Evolutionary conservation across 2,329 filamentous ascomycete genomes (phyloP), one percentile per base, ranked within the genome.

Genomic region (Claviceps lovelessii): DNA sequence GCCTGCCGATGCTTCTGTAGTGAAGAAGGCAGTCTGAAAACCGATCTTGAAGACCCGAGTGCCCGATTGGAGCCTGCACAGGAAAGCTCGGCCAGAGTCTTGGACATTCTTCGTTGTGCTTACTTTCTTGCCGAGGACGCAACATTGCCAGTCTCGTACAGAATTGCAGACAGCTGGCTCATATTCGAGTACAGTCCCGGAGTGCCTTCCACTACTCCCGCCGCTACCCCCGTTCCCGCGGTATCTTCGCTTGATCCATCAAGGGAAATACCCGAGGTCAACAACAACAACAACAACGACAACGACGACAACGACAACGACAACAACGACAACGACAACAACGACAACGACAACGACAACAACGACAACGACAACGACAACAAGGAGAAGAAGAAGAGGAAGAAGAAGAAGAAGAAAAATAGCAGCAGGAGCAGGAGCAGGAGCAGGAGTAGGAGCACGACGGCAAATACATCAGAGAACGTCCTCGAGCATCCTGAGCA

Each of bases 41-140:
- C 72, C 33, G 68, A 69, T 46, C 64, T 69, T 49, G 63, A 63
- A 47, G 61, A 65, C 17, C 59, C 64, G 5, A 64, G 68, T 23
- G 60, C 62, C 35, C 67, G 65, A 53, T 62, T 70, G 45, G 59
- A 60, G 5, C 56, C 62, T 17, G 61, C 67, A 11, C 67, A 65
- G 28, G 72, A 75, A 61, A 67, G 65, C n/a, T 57, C 73, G 54
- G 75, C 74, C 55, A 71, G 76, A 39, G 71, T 75, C 13, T 64
- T 78, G 49, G 76, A 78, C 50, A 70, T 76, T 49, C 65, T 77
- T 15, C 71, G 71, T 51, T 76, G 74, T 57, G 76, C 73, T 17
- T 70, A 76, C 49, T 72, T 75, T 54, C 62, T 79, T 46, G 72
- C 72, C 11, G 69, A 71, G 47, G 72, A 74, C 28, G 56, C 59